A percentile compares a stretch with the other conserved stretches of the same genome.
Evolutionary conservation across 495 filamentous ascomycete genomes (phyloP).

Genomic region (Podospora comata): DNA sequence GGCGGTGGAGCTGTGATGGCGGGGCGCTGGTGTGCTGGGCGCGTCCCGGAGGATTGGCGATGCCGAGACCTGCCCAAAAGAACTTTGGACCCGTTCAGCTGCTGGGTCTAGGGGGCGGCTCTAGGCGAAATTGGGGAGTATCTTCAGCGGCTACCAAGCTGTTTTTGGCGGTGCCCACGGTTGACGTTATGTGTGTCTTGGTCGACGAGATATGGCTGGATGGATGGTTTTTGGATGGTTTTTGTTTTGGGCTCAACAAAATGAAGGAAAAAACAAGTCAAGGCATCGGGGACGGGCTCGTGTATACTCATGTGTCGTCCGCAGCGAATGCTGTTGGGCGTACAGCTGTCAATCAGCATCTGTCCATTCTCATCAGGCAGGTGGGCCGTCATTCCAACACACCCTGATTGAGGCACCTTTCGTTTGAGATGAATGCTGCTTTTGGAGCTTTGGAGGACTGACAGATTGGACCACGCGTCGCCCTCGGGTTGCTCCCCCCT

Average conservation of each 20-base stretch:
- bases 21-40: slow-evolving; percentile 3
- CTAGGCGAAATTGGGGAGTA: slow-evolving; percentile 5
- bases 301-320: background rate
- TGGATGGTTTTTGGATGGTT: too few relatives aligned
- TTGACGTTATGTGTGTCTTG: slow-evolving; percentile 6
- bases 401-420: slow-evolving; percentile 9
- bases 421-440: background rate
- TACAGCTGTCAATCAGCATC: background rate
- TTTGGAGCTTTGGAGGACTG: background rate
- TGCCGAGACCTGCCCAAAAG: slow-evolving; percentile 13
- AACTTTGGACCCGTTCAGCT: slow-evolving; percentile 7
- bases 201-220: background rate
- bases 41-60: background rate
- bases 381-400: slow-evolving; percentile 13
- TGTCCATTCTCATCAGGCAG: slow-evolving; percentile 9
- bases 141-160: slow-evolving; percentile 11
- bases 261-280: background rate
- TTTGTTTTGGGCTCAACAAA: background rate
- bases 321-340: background rate
- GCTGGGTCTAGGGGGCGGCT: slow-evolving; percentile 4
- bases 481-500: background rate
- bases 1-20: slow-evolving; percentile 10
- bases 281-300: background rate
- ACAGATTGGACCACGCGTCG: background rate
- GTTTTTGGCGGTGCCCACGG: background rate